These are phyloP conservation scores for Ceratocystis ficicola DNA, from an alignment of 2,329 filamentous ascomycete genomes.

Conservation along the genomic window DNA sequence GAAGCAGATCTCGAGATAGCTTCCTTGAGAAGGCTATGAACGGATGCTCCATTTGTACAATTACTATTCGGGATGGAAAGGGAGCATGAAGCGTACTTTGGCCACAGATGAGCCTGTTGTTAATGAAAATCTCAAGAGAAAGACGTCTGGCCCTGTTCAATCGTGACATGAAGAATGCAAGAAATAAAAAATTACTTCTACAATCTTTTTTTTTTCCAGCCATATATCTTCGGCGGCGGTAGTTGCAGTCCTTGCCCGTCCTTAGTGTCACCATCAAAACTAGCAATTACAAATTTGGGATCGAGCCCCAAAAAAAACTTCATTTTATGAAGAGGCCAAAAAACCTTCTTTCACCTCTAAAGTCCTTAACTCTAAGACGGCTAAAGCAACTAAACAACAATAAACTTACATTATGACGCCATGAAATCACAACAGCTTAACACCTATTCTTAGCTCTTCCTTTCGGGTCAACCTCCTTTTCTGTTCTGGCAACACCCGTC, in stretches of 20 bases:
- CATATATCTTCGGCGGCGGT: neutral
- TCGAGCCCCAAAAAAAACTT: neutral
- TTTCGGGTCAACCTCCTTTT: neutral
- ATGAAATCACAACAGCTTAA: neutral
- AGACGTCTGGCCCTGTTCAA: neutral
- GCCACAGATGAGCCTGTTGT: neutral
- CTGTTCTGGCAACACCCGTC: neutral
- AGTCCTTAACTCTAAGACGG: neutral
- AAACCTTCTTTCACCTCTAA: neutral
- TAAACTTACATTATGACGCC: neutral
- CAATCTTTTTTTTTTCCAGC: neutral
- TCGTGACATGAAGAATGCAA: neutral
- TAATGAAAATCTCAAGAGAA: neutral
- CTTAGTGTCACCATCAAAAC: constrained; percentile 5
- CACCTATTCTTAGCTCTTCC: neutral
- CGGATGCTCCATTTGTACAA: constrained; percentile 6
- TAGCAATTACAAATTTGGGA: constrained; percentile 1
- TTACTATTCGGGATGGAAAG: neutral
- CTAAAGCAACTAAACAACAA: neutral
- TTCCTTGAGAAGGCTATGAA: neutral
- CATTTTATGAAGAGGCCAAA: neutral
- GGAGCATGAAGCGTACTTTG: neutral
- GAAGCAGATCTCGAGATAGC: neutral
- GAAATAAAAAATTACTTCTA: neutral
- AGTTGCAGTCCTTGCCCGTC: neutral